Base-by-base conservation (phyloP, 2,329 filamentous ascomycete species). In the Microdochium nivale region DNA sequence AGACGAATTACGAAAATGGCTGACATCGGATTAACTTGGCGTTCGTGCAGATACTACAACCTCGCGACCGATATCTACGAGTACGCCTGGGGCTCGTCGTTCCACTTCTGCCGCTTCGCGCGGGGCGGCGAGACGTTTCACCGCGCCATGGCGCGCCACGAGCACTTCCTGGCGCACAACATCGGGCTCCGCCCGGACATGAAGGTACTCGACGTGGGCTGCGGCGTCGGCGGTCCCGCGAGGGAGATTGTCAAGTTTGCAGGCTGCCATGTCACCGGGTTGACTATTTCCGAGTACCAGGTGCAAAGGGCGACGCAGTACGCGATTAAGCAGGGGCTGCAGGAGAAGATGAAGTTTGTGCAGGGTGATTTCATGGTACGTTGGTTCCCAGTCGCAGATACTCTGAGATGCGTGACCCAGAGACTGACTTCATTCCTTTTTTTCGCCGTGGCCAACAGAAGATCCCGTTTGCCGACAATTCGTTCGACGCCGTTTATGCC, bases 221-320 rank as follows among this genome's bases (percentile, higher is more conserved):
- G 86, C 62, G 86, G 86, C 76, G 85, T 90, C 54, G 86, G 86
- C 61, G 86, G 86, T 23, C 86, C 86, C 9, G 86, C 86, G 16
- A 75, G 85, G 54, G 85, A 89, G 70, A 89, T 90, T 60, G 82
- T 81, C 67, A 85, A 84, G 64, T 88, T 88, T 68, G 76, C 82
- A 9, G 85, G 81, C 54, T 82, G 77, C 63, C 81, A 87, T 56
- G 77, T 89, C 49, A 76, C 83, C 32, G 86, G 86, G 46, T 68
- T 90, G 68, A 90, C 88, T 76, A 89, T 88, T 78, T 90, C 88
- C 67, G 84, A 88, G 70, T 90, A 89, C 72, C 86, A 89, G 70
- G 88, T 90, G 58, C 78, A 88, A 67, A 81, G 86, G 55, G 86
- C 85, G 3, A 83, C 80, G 24, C 72, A 71, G 40, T 87, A 89